phyloP scores from a whole-genome alignment of 495 filamentous ascomycete genomes.

The Tuber calosporum region DNA sequence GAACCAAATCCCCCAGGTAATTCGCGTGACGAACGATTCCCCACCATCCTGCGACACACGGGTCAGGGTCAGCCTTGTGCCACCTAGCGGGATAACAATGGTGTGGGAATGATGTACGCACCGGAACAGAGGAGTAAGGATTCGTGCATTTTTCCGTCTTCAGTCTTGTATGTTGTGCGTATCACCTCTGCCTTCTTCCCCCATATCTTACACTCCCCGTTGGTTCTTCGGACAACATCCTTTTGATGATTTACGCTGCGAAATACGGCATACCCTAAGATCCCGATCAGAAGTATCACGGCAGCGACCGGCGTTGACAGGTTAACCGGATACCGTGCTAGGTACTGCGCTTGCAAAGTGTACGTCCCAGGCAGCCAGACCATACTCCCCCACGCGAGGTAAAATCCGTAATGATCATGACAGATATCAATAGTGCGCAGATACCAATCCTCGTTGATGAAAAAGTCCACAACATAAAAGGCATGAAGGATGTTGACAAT shows the following conservation, averaged over 20 bases:
- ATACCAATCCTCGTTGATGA: conserved; percentile 51
- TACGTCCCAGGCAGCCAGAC: conserved; percentile 48
- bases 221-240: conserved; percentile 45
- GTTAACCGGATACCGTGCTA: conserved; percentile 46
- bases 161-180: conserved; percentile 43
- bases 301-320: conserved; percentile 38
- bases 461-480: conserved; percentile 50
- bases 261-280: conserved; percentile 47
- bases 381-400: conserved; percentile 48
- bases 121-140: conserved; percentile 46
- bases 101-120: conserved; percentile 15
- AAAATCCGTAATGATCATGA: conserved; percentile 52
- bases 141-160: conserved; percentile 44
- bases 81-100: neutral
- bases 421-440: conserved; percentile 50
- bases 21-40: conserved; percentile 49
- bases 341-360: conserved; percentile 49
- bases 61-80: conserved; percentile 4
- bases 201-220: conserved; percentile 47
- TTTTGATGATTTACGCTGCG: conserved; percentile 49
- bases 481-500: conserved; percentile 47
- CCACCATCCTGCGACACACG: conserved; percentile 45
- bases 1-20: conserved; percentile 48
- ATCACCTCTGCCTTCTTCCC: conserved; percentile 45
- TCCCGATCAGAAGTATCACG: conserved; percentile 42